Evolutionary conservation across 495 filamentous ascomycete genomes (phyloP).

Genomic region (Hyaloscypha finlandica): DNA sequence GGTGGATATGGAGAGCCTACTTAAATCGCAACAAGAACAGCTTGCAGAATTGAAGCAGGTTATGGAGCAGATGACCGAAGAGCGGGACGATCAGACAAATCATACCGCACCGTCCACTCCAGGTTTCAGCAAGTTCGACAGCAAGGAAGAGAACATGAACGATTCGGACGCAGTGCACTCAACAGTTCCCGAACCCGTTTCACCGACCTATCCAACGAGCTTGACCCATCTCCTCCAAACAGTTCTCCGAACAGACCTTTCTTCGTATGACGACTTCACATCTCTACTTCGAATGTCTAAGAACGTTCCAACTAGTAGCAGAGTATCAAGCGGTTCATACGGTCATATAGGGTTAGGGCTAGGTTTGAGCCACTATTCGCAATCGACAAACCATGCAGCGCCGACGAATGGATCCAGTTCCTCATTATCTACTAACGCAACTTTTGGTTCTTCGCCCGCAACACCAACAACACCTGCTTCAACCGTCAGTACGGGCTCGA

Average conservation of each 20-base stretch:
- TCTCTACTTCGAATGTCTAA: conserved; percentile 72
- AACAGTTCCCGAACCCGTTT: conserved; percentile 57
- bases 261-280: conserved; percentile 81
- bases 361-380: conserved; percentile 48
- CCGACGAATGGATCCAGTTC: conserved; percentile 37
- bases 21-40: conserved; percentile 91
- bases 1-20: conserved; percentile 80
- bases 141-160: conserved; percentile 44
- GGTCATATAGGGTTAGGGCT: conserved; percentile 59
- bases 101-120: conserved; percentile 65
- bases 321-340: conserved; percentile 70
- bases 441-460: conserved; percentile 46
- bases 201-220: conserved; percentile 79
- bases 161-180: conserved; percentile 44
- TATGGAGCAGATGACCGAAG: conserved; percentile 82
- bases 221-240: conserved; percentile 81
- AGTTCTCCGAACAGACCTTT: conserved; percentile 78
- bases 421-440: conserved; percentile 33
- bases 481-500: conserved; percentile 43
- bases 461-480: conserved; percentile 55
- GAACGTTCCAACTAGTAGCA: conserved; percentile 54
- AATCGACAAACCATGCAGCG: conserved; percentile 32
- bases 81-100: conserved; percentile 62
- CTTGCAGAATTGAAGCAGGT: conserved; percentile 86
- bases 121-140: conserved; percentile 46